Base-by-base conservation (phyloP, 129 eudicot species). In the Tanacetum coccineum region DNA sequence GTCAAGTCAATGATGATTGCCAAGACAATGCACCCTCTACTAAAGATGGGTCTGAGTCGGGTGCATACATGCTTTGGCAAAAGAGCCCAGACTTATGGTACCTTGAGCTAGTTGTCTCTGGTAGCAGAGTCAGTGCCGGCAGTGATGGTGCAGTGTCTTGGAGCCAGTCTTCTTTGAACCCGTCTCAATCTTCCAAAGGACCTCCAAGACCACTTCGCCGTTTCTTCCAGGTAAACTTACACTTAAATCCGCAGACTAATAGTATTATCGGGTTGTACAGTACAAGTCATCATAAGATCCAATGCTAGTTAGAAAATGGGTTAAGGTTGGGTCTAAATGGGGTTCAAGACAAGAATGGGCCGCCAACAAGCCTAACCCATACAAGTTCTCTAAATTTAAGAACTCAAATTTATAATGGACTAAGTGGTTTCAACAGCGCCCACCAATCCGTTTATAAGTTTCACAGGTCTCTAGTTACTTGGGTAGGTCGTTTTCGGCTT, bases 151-250 rank as follows among this genome's bases (percentile, higher is more conserved):
- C 69, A 7, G 70, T 87, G 28, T 81, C 85, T 0, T 89, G 95
- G 95, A 86, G 86, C 66, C 96, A 89, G 46, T 78, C 95, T 26
- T 86, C 95, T 36, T 68, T 87, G 48, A 81, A 75, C 71, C 79
- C 84, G 46, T 79, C 86, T 18, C 70, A 32, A 40, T 78, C 81
- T 52, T 81, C 95, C 52, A 75, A 70, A 82, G 91, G 97, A 36
- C 91, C 91, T 72, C 95, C 95, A 0, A 83, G 91, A 80, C 91
- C 96, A 61, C 83, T 89, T 25, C 81, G 96, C 19, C 82, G 90
- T 59, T 86, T 86, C 74, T 89, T 86, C 56, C 95, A 90, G 95
- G 97, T 85, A 79, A 66, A 15, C 0, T 9, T 53, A 54, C 7
- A 36, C 42, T 13, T 40, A 64, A 14, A 47, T 5, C 56, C 51